Conservation (phyloP, 768 basidiomycete species). For the Coprinopsis strossmayeri region DNA sequence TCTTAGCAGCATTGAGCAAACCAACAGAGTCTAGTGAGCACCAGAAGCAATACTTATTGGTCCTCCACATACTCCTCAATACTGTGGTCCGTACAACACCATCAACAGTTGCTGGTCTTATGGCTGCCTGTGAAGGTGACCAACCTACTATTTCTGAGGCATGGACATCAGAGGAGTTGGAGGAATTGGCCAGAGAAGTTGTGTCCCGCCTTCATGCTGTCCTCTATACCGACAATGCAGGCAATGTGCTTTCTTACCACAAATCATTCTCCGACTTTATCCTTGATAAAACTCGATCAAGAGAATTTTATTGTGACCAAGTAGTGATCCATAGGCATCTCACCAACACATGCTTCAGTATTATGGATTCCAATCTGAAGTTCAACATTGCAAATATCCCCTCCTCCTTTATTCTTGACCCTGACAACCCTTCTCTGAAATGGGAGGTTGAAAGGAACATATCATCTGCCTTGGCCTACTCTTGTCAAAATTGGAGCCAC, state of each 20-base stretch:
- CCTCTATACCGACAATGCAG: background rate
- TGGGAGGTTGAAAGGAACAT: conserved; percentile 8
- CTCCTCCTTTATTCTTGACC: conserved; percentile 11
- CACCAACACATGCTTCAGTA: background rate
- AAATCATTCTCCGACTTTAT: conserved; percentile 7
- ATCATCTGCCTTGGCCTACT: conserved; percentile 10
- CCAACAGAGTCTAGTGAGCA: conserved; percentile 4
- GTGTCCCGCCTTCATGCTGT: background rate
- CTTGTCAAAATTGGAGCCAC: conserved; percentile 11
- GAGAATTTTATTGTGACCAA: background rate
- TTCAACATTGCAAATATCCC: conserved; percentile 16
- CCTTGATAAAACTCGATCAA: background rate
- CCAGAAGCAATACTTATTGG: background rate
- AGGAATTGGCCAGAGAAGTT: too few relatives aligned
- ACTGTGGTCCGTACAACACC: background rate
- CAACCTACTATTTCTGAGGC: too few relatives aligned
- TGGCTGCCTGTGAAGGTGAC: too few relatives aligned
- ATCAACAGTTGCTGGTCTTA: background rate
- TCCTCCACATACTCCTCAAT: background rate
- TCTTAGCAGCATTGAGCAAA: background rate
- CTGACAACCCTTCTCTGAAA: conserved; percentile 1
- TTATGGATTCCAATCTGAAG: conserved; percentile 6
- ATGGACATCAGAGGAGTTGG: too few relatives aligned
- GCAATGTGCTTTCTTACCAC: background rate
- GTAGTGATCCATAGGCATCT: background rate